Percentiles rank a stretch among this genome's conserved stretches.
These are phyloP conservation scores for Silybum marianum DNA, from an alignment of 129 eudicot species.

Conservation along the genomic window DNA sequence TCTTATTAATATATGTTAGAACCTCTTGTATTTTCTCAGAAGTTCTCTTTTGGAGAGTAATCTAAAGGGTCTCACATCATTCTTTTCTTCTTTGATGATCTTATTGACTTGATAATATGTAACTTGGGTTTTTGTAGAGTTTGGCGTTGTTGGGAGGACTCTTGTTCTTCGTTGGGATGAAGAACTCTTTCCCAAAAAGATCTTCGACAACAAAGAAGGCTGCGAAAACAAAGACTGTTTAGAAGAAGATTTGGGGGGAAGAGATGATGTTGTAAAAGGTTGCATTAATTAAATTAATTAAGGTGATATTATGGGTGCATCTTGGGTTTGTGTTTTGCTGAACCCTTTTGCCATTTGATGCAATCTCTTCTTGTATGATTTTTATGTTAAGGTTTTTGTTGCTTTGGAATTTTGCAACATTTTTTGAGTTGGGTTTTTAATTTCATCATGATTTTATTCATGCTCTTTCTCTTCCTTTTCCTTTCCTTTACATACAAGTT, in stretches of 20 bases:
- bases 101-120: background rate
- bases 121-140: constrained; percentile 26
- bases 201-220: constrained; percentile 36
- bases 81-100: background rate
- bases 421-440: constrained; percentile 29
- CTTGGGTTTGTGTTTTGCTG: constrained; percentile 14
- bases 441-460: constrained; percentile 19
- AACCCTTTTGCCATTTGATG: constrained; percentile 30
- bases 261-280: constrained; percentile 27
- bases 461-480: background rate
- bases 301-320: constrained; percentile 25
- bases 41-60: background rate
- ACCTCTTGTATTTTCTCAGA: too few species aligned
- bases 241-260: constrained; percentile 17
- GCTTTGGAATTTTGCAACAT: constrained; percentile 29
- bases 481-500: too few species aligned
- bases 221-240: constrained; percentile 35
- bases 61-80: background rate
- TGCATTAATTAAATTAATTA: background rate
- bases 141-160: constrained; percentile 48
- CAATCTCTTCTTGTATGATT: constrained; percentile 33
- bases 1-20: too few species aligned
- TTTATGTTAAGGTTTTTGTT: constrained; percentile 25
- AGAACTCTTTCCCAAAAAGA: constrained; percentile 39
- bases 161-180: constrained; percentile 41